A percentile compares a stretch with the other conserved stretches of the same genome.
phyloP scores from a whole-genome alignment of 1,284 basidiomycete species.

The Rhodotorula sp. region DNA sequence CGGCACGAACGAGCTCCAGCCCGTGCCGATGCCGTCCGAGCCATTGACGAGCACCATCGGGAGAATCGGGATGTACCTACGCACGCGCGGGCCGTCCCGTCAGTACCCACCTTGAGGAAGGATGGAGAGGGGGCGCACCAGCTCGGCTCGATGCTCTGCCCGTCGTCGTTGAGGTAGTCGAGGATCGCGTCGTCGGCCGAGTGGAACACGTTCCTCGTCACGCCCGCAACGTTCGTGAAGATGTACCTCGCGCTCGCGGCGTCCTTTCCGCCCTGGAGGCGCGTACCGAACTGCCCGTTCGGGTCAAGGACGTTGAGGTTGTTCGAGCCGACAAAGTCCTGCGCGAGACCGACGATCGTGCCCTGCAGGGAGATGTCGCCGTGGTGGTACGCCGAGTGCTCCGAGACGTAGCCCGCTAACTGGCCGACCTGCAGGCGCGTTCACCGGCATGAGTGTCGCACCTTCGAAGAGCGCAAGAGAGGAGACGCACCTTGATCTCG shows the following conservation, averaged over 20 bases:
- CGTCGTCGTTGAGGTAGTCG: conserved; percentile 84
- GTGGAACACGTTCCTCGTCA: conserved; percentile 81
- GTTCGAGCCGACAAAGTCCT: conserved; percentile 94
- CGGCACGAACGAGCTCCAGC: conserved; percentile 94
- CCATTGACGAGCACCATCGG: conserved; percentile 93
- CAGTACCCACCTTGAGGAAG: too few species aligned
- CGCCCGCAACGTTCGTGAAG: conserved; percentile 76
- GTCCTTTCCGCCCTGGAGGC: conserved; percentile 82
- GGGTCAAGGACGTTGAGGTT: conserved; percentile 90
- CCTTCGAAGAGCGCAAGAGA: not conserved
- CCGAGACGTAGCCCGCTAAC: conserved; percentile 90
- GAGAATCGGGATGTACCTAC: conserved; percentile 77
- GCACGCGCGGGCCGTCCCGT: not conserved
- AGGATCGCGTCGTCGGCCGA: conserved; percentile 82
- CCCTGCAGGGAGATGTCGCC: conserved; percentile 82
- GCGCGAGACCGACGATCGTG: conserved; percentile 93
- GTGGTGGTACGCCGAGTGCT: conserved; percentile 95
- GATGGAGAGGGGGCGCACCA: conserved; percentile 54
- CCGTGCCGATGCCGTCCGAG: conserved; percentile 96
- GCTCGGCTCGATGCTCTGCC: conserved; percentile 85
- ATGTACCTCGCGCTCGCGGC: conserved; percentile 97
- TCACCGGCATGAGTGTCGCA: not conserved
- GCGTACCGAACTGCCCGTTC: conserved; percentile 95
- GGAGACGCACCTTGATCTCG: conserved; percentile 76
- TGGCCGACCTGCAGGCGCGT: conserved; percentile 72